Evolutionary conservation across 2,329 filamentous ascomycete species (phyloP).

Genomic region (Verticillium klebahnii): DNA sequence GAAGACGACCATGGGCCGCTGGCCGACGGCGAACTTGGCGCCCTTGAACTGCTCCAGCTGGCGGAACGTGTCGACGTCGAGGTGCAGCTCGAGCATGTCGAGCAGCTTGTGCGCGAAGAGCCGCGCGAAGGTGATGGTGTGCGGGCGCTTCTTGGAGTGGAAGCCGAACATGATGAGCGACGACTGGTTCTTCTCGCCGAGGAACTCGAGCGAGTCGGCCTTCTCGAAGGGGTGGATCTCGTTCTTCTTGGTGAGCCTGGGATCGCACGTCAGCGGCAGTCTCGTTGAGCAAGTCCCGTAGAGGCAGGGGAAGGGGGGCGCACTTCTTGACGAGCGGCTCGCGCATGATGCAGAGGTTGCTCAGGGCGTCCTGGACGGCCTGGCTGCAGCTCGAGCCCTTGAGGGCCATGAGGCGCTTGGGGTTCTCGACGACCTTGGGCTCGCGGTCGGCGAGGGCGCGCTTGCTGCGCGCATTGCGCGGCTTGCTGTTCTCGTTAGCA

Average conservation of each 20-base stretch:
- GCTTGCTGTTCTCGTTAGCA: constrained; percentile 14
- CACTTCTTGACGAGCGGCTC: constrained; percentile 73
- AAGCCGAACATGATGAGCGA: constrained; percentile 79
- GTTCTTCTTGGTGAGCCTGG: constrained; percentile 88
- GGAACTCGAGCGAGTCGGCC: constrained; percentile 82
- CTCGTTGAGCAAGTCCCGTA: neutral
- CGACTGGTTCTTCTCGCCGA: constrained; percentile 93
- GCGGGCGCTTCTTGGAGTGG: constrained; percentile 92
- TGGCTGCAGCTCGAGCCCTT: constrained; percentile 83
- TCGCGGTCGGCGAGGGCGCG: constrained; percentile 90
- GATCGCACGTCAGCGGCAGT: neutral
- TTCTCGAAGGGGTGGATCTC: constrained; percentile 92
- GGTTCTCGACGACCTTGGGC: constrained; percentile 83
- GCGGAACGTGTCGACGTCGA: constrained; percentile 70
- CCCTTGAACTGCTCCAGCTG: constrained; percentile 71
- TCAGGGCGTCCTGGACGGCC: constrained; percentile 75
- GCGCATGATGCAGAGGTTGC: constrained; percentile 80
- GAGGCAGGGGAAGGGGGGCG: neutral
- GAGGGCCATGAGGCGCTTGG: constrained; percentile 85
- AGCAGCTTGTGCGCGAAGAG: constrained; percentile 83
- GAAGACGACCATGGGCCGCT: constrained; percentile 90
- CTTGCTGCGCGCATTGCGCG: constrained; percentile 67
- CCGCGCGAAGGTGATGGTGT: constrained; percentile 77
- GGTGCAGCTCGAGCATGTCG: constrained; percentile 89
- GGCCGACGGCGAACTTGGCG: constrained; percentile 69